Evolutionary conservation across 2,329 filamentous ascomycete species (phyloP).

Genomic region (Xylaria sp.): DNA sequence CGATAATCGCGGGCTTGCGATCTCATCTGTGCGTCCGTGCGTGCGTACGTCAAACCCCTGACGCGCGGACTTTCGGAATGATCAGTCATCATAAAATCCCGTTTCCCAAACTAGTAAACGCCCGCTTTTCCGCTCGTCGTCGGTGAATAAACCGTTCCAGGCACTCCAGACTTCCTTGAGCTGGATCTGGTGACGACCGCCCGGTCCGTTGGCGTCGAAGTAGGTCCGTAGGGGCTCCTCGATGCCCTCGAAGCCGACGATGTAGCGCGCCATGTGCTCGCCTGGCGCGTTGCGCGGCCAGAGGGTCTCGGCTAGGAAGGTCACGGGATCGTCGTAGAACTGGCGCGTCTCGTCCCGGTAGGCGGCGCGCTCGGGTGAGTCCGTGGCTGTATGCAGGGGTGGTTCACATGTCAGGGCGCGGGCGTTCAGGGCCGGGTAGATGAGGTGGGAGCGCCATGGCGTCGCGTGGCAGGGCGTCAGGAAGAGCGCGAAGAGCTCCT

Average conservation of each 20-base stretch:
- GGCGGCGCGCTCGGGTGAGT: conserved; percentile 51
- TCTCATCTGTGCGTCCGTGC: background rate
- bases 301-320: conserved; percentile 53
- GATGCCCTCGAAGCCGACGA: conserved; percentile 57
- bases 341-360: conserved; percentile 89
- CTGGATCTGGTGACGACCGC: conserved; percentile 38
- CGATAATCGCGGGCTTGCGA: background rate
- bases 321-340: conserved; percentile 66
- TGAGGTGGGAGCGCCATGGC: conserved; percentile 84
- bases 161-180: conserved; percentile 48
- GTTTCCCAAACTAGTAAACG: conserved; percentile 53
- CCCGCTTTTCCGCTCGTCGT: conserved; percentile 54
- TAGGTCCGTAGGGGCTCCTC: conserved; percentile 43
- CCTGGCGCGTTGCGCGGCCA: conserved; percentile 36
- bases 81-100: conserved; percentile 26
- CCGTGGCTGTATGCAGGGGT: conserved; percentile 61
- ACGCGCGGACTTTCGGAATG: background rate
- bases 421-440: conserved; percentile 67
- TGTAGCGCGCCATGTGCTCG: conserved; percentile 48
- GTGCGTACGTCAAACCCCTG: background rate
- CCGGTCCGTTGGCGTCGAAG: conserved; percentile 36
- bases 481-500: conserved; percentile 66
- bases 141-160: conserved; percentile 58
- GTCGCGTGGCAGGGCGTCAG: conserved; percentile 95
- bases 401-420: conserved; percentile 90